Evolutionary conservation across 768 basidiomycete genomes (phyloP).

Genomic region (Termitomyces sp.): DNA sequence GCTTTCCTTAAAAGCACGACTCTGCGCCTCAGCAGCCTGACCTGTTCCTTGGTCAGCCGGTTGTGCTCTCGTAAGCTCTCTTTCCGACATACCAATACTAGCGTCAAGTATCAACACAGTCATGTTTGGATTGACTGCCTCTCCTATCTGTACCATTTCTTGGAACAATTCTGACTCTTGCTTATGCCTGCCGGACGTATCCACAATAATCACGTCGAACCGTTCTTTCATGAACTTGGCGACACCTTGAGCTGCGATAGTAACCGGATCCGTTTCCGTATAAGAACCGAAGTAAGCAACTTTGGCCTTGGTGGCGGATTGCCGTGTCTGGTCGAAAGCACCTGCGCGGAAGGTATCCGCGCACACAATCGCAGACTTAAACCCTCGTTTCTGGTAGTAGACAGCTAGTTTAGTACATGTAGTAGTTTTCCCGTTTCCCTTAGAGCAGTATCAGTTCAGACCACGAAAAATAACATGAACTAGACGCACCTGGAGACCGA

Average conservation of each 20-base stretch:
- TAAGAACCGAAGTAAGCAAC: conserved; percentile 99
- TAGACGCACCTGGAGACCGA: conserved; percentile 80
- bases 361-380: conserved; percentile 96
- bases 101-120: conserved; percentile 95
- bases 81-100: conserved; percentile 70
- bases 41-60: conserved; percentile 40
- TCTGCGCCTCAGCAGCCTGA: conserved; percentile 97
- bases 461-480: not conserved
- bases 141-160: conserved; percentile 97
- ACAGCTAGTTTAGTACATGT: conserved; percentile 99
- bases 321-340: conserved; percentile 98
- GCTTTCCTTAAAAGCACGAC: conserved; percentile 95
- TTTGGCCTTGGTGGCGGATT: conserved; percentile 98
- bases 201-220: conserved; percentile 98
- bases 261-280: conserved; percentile 97
- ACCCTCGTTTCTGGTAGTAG: conserved; percentile 94
- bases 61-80: not conserved
- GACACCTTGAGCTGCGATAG: conserved; percentile 92
- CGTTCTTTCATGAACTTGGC: conserved; percentile 97
- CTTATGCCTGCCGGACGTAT: conserved; percentile 95
- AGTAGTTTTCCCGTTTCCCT: conserved; percentile 99
- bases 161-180: conserved; percentile 96
- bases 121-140: conserved; percentile 94
- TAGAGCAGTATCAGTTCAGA: not conserved
- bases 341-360: conserved; percentile 99